A percentile compares a stretch with the other conserved stretches of the same genome.
phyloP scores from a whole-genome alignment of 306 rosid species.

The Vigna reflexopilosa region DNA sequence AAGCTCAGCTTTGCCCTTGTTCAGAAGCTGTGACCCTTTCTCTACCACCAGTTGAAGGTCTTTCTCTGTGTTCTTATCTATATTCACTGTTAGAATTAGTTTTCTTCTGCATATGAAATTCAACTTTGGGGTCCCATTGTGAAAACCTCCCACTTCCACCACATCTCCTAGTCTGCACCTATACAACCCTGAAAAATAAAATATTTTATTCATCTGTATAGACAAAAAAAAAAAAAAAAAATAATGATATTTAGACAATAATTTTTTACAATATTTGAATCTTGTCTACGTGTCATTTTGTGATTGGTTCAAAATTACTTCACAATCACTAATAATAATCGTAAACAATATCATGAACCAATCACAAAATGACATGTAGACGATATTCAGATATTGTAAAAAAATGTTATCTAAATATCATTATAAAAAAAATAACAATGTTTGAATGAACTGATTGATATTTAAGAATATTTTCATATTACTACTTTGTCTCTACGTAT shows the following conservation, averaged over 20 bases:
- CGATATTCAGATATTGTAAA: too few species aligned
- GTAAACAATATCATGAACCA: too few species aligned
- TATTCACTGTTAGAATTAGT: slow-evolving; percentile 72
- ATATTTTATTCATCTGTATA: not conserved
- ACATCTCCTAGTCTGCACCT: slow-evolving; percentile 90
- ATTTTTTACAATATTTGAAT: too few species aligned
- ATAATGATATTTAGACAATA: too few species aligned
- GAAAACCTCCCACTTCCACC: slow-evolving; percentile 86
- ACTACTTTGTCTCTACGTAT: not conserved
- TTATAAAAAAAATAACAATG: too few species aligned
- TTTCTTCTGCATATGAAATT: slow-evolving; percentile 84
- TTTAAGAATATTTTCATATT: not conserved
- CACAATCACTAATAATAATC: too few species aligned
- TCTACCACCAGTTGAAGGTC: slow-evolving; percentile 92
- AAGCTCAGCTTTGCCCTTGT: slow-evolving; percentile 61
- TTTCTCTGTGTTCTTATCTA: slow-evolving; percentile 90
- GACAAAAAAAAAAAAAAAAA: not conserved
- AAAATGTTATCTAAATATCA: too few species aligned
- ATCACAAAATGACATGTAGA: too few species aligned
- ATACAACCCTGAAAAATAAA: slow-evolving; percentile 68
- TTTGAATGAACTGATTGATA: too few species aligned
- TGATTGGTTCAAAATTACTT: too few species aligned
- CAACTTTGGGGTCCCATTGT: slow-evolving; percentile 81
- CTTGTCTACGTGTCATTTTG: too few species aligned
- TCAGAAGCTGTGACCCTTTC: slow-evolving; percentile 60